phyloP scores from a whole-genome alignment of 768 basidiomycete genomes.

The Nidularia pulvinata region DNA sequence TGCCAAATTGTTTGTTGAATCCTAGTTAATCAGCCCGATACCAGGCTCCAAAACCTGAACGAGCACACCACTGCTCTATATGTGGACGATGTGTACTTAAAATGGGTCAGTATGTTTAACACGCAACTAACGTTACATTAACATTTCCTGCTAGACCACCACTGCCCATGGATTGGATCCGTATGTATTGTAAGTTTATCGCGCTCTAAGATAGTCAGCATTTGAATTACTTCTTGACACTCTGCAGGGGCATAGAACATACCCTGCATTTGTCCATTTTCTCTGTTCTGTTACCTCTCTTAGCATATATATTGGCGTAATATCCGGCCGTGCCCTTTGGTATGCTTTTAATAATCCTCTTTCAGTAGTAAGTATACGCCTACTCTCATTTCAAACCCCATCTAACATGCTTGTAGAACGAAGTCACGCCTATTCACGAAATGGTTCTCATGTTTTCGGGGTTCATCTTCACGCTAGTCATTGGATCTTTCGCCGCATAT shows the following conservation, averaged over 20 bases:
- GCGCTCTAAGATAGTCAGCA: neutral
- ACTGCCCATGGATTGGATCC: constrained; percentile 82
- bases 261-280: constrained; percentile 84
- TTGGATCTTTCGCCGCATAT: constrained; percentile 77
- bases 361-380: constrained; percentile 46
- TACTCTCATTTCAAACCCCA: no score
- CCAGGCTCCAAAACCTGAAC: constrained; percentile 72
- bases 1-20: neutral
- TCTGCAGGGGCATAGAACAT: constrained; percentile 76
- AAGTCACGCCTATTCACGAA: constrained; percentile 69
- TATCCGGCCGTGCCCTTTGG: constrained; percentile 54
- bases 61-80: constrained; percentile 75
- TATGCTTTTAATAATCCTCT: constrained; percentile 69
- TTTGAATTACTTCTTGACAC: neutral
- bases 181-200: constrained; percentile 68
- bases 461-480: constrained; percentile 55
- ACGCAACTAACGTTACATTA: neutral
- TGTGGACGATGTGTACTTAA: constrained; percentile 84
- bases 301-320: constrained; percentile 54
- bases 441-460: constrained; percentile 63
- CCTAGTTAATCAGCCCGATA: neutral
- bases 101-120: constrained; percentile 57
- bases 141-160: constrained; percentile 58
- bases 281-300: constrained; percentile 63
- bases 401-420: constrained; percentile 53